These are phyloP conservation scores for Pythium guiyangense DNA, from an alignment of 352 stramenopile species.

Conservation along the genomic window DNA sequence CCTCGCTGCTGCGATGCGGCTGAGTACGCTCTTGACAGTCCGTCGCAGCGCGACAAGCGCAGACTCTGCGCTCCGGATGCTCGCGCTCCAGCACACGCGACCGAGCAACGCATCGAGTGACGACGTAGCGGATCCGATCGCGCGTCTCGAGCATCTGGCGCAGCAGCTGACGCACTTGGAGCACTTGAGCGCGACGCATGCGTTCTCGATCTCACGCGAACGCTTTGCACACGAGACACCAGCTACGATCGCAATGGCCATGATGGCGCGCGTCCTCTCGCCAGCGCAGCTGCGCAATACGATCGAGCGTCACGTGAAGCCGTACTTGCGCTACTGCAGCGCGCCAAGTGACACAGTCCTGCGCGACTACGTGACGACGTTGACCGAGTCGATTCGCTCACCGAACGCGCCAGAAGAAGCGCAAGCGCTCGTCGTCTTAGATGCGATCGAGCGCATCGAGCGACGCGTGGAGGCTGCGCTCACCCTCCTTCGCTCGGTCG, in stretches of 20 bases:
- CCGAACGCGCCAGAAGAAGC: constrained; percentile 20
- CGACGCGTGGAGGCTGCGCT: constrained; percentile 29
- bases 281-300: constrained; percentile 26
- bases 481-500: constrained; percentile 28
- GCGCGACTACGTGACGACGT: constrained; percentile 35
- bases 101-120: constrained; percentile 15
- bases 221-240: constrained; percentile 58
- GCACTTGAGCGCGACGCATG: constrained; percentile 33
- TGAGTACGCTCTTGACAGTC: constrained; percentile 27
- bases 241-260: constrained; percentile 66
- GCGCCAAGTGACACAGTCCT: constrained; percentile 37
- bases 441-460: constrained; percentile 26
- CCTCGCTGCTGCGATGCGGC: constrained; percentile 22
- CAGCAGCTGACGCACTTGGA: constrained; percentile 54
- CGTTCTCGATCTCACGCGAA: constrained; percentile 53
- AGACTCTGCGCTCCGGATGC: constrained; percentile 25
- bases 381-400: constrained; percentile 30
- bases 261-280: constrained; percentile 50
- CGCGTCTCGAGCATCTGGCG: constrained; percentile 26
- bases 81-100: constrained; percentile 2
- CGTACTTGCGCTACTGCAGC: constrained; percentile 43
- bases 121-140: constrained; percentile 3
- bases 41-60: constrained; percentile 2
- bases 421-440: constrained; percentile 24
- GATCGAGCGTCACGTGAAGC: constrained; percentile 36